Base-by-base conservation (phyloP, 1,139 yeast genomes). In the Blastobotrys buckinghamii region DNA sequence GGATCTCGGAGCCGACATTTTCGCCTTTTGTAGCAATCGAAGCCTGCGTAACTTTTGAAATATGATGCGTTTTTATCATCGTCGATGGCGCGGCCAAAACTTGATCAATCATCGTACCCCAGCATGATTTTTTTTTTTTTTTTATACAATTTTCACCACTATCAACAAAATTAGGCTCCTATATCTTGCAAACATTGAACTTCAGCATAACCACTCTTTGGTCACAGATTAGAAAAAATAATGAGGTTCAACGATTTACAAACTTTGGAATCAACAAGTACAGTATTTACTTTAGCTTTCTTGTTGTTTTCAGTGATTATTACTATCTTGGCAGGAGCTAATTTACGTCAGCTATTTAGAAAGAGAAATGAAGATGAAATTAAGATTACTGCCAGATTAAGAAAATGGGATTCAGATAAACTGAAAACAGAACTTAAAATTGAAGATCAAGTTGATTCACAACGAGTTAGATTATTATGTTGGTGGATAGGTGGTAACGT, bases 251-350 rank as follows among this genome's bases (percentile, higher is more conserved):
- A 22, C 7, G 24, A 22, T 22, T 5, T 22, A 5, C 7, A 29
- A 22, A 41, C 35, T 20, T 10, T 27, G 30, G 8, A 15, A 6
- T 43, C 47, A 2, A 37, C 47, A 8, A 13, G 29, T 15, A 30
- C 42, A 13, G 47, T 43, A 2, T 43, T 43, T 36, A 13, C 47
- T 12, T 29, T 43, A 20, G 29, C 36, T 6, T 6, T 20, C 2
- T 30, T 43, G 6, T 2, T 43, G 19, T 43, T 43, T 29, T 2
- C 42, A 13, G 13, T 26, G 1, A 5, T 36, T 3, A 43, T 43
- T 19, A 43, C 47, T 10, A 3, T 43, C n/a, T 41, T 43, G 9
- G 42, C 42, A 5, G 47, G 47, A 26, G 2, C 24, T 15, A 43
- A 43, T 19, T 12, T 43, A 6, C 41, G 39, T 4, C 37, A 27